phyloP scores from a whole-genome alignment of 371 early-diverging fungal species.

The Funneliformis caledonium region DNA sequence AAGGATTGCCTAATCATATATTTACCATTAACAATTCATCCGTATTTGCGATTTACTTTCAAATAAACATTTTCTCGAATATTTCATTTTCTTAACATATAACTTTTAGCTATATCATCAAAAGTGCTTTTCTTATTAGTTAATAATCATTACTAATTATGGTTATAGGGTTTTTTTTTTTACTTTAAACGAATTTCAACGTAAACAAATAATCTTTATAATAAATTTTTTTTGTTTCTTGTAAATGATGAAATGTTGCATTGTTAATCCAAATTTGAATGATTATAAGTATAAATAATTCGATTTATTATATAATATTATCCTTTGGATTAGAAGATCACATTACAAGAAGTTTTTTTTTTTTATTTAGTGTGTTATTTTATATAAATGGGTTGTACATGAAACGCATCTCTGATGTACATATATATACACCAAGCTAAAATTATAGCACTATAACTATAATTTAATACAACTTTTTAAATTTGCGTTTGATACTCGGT shows the following conservation, averaged over 20 bases:
- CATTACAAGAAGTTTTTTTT: not conserved
- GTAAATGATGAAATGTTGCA: not conserved
- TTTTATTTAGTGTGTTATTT: not conserved
- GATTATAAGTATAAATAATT: not conserved
- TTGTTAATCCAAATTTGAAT: not conserved
- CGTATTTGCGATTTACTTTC: not conserved
- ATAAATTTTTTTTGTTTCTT: too few relatives aligned
- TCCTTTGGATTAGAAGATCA: not conserved
- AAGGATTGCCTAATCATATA: not conserved
- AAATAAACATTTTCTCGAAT: not conserved
- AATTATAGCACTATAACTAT: not conserved
- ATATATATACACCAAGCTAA: not conserved
- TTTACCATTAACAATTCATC: not conserved
- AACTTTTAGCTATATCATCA: not conserved
- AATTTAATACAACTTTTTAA: not conserved
- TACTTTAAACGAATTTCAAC: not conserved
- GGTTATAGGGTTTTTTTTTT: not conserved
- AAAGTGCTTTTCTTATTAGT: not conserved
- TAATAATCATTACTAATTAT: not conserved
- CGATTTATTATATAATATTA: too few relatives aligned
- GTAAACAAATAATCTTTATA: not conserved
- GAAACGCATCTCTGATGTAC: conserved; percentile 3
- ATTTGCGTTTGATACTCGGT: not conserved
- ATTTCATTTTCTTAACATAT: not conserved
- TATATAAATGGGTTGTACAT: not conserved